Base-by-base conservation (phyloP, 2,329 filamentous ascomycete genomes). In the Raffaelea arxii region DNA sequence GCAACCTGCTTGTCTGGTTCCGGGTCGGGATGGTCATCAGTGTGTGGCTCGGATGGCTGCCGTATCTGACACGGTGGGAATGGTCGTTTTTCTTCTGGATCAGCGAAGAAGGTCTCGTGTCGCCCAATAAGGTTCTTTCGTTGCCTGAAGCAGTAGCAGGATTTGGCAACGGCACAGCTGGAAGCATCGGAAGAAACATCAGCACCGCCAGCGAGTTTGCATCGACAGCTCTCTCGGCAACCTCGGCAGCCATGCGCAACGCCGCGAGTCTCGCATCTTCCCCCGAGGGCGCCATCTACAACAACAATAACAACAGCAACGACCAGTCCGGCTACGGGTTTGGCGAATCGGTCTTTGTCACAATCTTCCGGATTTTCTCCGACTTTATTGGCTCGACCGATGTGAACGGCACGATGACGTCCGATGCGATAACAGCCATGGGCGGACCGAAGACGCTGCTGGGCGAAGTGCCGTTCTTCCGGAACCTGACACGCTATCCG, bases 51-150 rank as follows among this genome's bases (percentile, higher is more conserved):
- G 80, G 84, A 43, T 82, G 86, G 70, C 73, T 98, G 41, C 92
- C 92, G 2, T 96, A 87, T 68, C 79, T 86, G 41, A 94, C 97
- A 77, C 80, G 94, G 56, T 83, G 86, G 32, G 81, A 94, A 41
- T 98, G 92, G 94, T 80, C 91, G 35, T 84, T 88, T 50, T 74
- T 97, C 54, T 97, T 98, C 67, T 98, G 90, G 89, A 70, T 95
- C 51, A 90, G 86, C 50, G 90, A 96, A 73, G 86, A 68, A 73
- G 86, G 76, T 3, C 62, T 79, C 4, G 61, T 54, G 23, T 42
- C 51, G 16, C 44, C 32, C 32, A 36, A 36, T 18, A 49, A 10
- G 24, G 38, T 1, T 21, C 23, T 18, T 37, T 6, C 24, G 6
- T 12, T 36, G 30, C 14, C n/a, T 36, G 24, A 41, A 30, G 23